Percentiles rank a stretch among this genome's conserved stretches.
phyloP scores from a whole-genome alignment of 805 yeast species.

The Blastobotrys attinorum region DNA sequence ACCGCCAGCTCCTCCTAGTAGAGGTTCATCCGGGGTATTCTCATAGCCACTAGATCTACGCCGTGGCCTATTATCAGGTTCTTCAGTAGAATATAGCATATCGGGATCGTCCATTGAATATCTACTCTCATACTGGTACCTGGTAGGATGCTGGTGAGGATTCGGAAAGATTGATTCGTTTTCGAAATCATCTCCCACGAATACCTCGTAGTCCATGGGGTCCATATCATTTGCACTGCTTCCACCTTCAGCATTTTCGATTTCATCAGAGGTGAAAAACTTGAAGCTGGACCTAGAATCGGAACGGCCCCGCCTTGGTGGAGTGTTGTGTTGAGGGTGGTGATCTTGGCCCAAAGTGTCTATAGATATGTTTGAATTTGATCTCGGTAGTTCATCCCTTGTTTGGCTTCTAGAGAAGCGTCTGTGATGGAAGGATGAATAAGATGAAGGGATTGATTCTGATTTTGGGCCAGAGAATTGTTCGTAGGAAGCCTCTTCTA shows the following conservation, averaged over 20 bases:
- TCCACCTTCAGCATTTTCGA: constrained; percentile 76
- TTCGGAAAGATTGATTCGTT: constrained; percentile 15
- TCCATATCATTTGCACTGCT: constrained; percentile 48
- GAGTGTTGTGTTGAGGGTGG: too few relatives aligned
- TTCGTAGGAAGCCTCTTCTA: constrained; percentile 33
- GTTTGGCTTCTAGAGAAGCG: constrained; percentile 12
- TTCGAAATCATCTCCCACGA: constrained; percentile 22
- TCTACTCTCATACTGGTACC: constrained; percentile 6
- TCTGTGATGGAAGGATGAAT: constrained; percentile 48
- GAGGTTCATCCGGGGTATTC: constrained; percentile 5
- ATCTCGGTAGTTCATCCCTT: background rate
- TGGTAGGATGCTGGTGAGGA: constrained; percentile 9
- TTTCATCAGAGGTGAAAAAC: constrained; percentile 77
- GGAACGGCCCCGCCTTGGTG: constrained; percentile 22
- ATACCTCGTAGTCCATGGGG: constrained; percentile 22
- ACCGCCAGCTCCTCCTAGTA: constrained; percentile 1
- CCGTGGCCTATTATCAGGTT: constrained; percentile 2
- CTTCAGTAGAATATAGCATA: constrained; percentile 6
- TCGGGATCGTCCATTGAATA: constrained; percentile 5
- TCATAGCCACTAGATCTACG: constrained; percentile 16
- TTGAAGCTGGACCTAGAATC: constrained; percentile 42
- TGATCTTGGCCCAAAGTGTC: constrained; percentile 11
- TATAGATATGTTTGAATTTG: background rate
- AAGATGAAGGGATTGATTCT: constrained; percentile 62
- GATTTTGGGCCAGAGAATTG: constrained; percentile 68